A percentile compares a stretch with the other conserved stretches of the same genome.
Evolutionary conservation across 2,329 filamentous ascomycete species (phyloP).

Genomic region (Calonectria hawksworthii): DNA sequence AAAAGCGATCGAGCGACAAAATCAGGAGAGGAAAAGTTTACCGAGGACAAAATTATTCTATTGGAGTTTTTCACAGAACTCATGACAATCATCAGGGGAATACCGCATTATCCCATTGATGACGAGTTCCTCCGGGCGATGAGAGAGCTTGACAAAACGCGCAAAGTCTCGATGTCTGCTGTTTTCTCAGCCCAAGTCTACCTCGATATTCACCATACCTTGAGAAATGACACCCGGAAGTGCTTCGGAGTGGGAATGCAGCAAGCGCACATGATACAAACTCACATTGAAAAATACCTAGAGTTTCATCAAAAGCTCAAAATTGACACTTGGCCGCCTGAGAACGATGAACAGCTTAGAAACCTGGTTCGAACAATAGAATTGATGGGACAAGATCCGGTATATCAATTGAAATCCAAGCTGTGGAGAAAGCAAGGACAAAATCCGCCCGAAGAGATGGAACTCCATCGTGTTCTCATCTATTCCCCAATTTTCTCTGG

Average conservation of each 20-base stretch:
- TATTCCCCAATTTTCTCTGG: constrained; percentile 56
- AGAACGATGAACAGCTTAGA: neutral
- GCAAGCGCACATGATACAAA: neutral
- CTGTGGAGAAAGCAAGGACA: neutral
- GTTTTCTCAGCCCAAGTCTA: constrained; percentile 58
- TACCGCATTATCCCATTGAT: constrained; percentile 46
- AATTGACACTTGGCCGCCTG: neutral
- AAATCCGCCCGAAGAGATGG: neutral
- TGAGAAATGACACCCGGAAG: constrained; percentile 38
- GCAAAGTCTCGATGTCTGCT: constrained; percentile 51
- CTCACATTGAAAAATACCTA: constrained; percentile 8
- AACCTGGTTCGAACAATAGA: neutral
- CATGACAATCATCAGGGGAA: constrained; percentile 32
- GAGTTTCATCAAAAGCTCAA: neutral
- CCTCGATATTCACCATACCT: constrained; percentile 56
- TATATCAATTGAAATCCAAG: neutral
- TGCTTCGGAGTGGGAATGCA: constrained; percentile 29
- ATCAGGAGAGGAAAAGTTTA: constrained; percentile 48
- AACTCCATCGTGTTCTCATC: constrained; percentile 47
- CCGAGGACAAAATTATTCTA: constrained; percentile 53
- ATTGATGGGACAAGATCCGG: neutral
- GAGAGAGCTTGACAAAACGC: constrained; percentile 47
- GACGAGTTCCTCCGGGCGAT: constrained; percentile 52
- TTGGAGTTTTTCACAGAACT: constrained; percentile 52
- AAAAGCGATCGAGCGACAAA: constrained; percentile 40